Conservation (phyloP, 345 rosid species). For the Ceriops zippeliana region DNA sequence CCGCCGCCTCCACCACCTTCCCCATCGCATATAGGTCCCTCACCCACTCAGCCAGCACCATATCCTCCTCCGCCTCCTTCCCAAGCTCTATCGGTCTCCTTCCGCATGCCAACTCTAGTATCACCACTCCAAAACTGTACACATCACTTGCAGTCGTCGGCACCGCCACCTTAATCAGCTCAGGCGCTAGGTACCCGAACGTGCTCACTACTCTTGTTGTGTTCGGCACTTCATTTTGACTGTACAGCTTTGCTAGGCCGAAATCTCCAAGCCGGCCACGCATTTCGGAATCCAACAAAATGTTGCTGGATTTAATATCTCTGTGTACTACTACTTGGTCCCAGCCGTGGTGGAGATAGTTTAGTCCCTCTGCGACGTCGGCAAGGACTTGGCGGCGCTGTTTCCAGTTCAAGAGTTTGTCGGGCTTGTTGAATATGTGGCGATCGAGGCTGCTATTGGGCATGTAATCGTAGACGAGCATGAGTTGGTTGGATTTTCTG, state of each 20-base stretch:
- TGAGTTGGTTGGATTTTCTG: slow-evolving; percentile 57
- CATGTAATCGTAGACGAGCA: slow-evolving; percentile 89
- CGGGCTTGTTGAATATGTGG: slow-evolving; percentile 61
- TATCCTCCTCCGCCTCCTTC: slow-evolving; percentile 45
- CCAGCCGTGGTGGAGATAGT: slow-evolving; percentile 89
- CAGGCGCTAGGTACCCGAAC: slow-evolving; percentile 83
- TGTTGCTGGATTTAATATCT: slow-evolving; percentile 82
- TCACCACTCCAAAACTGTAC: slow-evolving; percentile 83
- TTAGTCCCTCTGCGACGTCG: slow-evolving; percentile 79
- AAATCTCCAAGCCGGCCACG: slow-evolving; percentile 81
- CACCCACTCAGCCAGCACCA: slow-evolving; percentile 66
- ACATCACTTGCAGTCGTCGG: slow-evolving; percentile 73
- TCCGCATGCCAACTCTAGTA: slow-evolving; percentile 75
- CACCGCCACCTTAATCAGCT: slow-evolving; percentile 49
- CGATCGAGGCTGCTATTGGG: slow-evolving; percentile 74
- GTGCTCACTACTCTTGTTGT: slow-evolving; percentile 88
- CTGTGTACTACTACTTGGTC: slow-evolving; percentile 82
- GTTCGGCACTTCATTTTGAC: slow-evolving; percentile 70
- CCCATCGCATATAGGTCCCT: slow-evolving; percentile 55
- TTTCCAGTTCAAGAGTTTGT: slow-evolving; percentile 54
- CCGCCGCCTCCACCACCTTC: slow-evolving; percentile 53
- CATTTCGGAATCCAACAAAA: slow-evolving; percentile 72
- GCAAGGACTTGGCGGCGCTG: slow-evolving; percentile 53
- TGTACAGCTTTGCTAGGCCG: slow-evolving; percentile 74
- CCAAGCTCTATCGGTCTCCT: slow-evolving; percentile 59